Conservation (phyloP, 2,329 filamentous ascomycete genomes). For the Amauroascus verrucosus region DNA sequence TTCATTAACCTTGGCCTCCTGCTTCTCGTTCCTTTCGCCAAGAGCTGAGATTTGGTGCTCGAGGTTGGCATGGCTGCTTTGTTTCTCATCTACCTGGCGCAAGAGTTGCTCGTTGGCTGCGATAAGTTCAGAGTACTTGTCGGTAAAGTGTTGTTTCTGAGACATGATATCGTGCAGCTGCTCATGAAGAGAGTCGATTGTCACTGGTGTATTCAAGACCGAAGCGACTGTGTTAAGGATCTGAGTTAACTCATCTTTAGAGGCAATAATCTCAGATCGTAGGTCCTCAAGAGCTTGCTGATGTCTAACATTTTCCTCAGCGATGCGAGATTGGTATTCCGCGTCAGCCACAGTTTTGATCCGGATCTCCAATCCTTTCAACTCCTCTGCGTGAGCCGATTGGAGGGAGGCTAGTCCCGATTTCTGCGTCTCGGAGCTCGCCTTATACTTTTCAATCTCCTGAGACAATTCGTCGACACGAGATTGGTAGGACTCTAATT, state of each 20-base stretch:
- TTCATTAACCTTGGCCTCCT: constrained; percentile 48
- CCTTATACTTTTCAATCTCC: constrained; percentile 48
- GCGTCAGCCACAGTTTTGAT: constrained; percentile 29
- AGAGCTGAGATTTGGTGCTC: constrained; percentile 31
- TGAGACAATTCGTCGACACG: constrained; percentile 47
- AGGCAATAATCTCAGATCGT: constrained; percentile 53
- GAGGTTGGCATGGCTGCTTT: constrained; percentile 25
- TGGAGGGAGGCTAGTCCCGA: constrained; percentile 45
- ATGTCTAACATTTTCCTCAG: constrained; percentile 50
- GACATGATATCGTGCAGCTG: constrained; percentile 48
- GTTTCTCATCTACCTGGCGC: constrained; percentile 28
- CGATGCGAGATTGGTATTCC: constrained; percentile 28
- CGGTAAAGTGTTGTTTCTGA: constrained; percentile 35
- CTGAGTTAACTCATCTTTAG: constrained; percentile 56
- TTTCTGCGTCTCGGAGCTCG: constrained; percentile 45
- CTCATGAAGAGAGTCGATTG: constrained; percentile 48
- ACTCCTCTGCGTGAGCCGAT: constrained; percentile 41
- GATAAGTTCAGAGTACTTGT: constrained; percentile 35
- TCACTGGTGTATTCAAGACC: constrained; percentile 39
- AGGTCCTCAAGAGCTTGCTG: constrained; percentile 49
- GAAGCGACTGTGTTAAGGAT: constrained; percentile 50
- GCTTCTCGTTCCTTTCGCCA: constrained; percentile 29
- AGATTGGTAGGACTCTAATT: constrained; percentile 35
- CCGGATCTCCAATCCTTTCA: constrained; percentile 33
- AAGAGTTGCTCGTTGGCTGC: constrained; percentile 32